A percentile compares a stretch with the other conserved stretches of the same genome.
phyloP scores from a whole-genome alignment of 1,284 basidiomycete genomes.

The Sphagnurus paluster region DNA sequence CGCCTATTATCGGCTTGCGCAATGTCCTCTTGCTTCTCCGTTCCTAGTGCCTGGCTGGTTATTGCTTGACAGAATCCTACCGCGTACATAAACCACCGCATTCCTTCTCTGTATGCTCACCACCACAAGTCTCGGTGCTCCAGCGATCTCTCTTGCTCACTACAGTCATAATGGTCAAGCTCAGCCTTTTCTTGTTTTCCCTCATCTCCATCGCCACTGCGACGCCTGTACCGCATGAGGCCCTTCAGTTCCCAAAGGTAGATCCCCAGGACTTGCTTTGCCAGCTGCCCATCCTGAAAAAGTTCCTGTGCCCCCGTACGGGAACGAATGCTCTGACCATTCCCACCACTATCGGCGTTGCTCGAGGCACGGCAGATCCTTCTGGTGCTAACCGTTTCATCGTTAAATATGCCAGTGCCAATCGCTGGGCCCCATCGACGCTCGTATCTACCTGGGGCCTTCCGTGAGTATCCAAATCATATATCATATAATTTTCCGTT shows the following conservation, averaged over 20 bases:
- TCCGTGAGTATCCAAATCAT: constrained; percentile 48
- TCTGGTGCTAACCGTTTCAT: constrained; percentile 53
- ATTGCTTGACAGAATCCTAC: constrained; percentile 5
- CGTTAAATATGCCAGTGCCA: constrained; percentile 64
- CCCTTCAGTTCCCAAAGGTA: constrained; percentile 27
- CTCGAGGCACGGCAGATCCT: constrained; percentile 51
- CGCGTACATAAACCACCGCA: constrained; percentile 19
- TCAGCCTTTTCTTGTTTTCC: constrained; percentile 35
- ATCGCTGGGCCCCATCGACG: constrained; percentile 59
- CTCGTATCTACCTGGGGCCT: constrained; percentile 56
- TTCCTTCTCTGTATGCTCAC: constrained; percentile 17
- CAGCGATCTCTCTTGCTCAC: constrained; percentile 15
- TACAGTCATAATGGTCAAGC: constrained; percentile 35
- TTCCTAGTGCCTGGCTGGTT: constrained; percentile 24
- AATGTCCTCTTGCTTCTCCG: constrained; percentile 17
- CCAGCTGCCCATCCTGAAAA: constrained; percentile 40
- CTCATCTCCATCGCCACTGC: constrained; percentile 32
- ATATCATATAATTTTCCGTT: neutral
- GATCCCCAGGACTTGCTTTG: constrained; percentile 41
- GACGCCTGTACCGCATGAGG: constrained; percentile 28
- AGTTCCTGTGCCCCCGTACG: constrained; percentile 41
- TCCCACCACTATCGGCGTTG: constrained; percentile 52
- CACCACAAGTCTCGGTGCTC: constrained; percentile 18
- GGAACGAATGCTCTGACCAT: constrained; percentile 33
- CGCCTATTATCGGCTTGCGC: constrained; percentile 1